These are phyloP conservation scores for Miamiensis avidus DNA, from an alignment of 169 alveolate genomes.

Conservation along the genomic window DNA sequence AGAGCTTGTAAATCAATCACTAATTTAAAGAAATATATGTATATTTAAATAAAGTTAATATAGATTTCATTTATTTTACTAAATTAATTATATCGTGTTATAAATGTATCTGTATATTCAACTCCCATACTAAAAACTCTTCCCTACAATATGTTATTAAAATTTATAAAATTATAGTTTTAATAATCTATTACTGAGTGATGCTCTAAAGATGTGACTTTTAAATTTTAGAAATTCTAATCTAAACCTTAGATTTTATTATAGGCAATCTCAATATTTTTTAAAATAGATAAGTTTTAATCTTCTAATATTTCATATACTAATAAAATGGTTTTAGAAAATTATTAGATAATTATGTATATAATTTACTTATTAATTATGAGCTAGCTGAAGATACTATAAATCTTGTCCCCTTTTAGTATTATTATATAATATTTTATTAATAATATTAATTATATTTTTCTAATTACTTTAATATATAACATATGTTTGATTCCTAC, in stretches of 20 bases:
- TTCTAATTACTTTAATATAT: not conserved
- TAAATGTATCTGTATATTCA: not conserved
- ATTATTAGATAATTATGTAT: too few species aligned
- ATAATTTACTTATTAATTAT: not conserved
- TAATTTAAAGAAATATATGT: too few species aligned
- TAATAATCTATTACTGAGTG: not conserved
- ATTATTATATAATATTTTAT: too few species aligned
- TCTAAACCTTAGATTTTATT: too few species aligned
- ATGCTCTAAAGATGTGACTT: not conserved
- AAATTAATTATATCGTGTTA: too few species aligned
- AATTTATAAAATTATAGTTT: not conserved
- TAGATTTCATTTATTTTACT: not conserved
- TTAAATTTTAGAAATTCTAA: too few species aligned
- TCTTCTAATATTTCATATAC: not conserved
- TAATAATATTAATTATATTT: too few species aligned
- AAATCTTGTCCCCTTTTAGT: not conserved
- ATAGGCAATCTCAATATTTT: too few species aligned
- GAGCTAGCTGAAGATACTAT: not conserved
- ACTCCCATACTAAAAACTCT: not conserved
- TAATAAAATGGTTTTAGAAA: not conserved
- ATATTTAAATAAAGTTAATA: too few species aligned
- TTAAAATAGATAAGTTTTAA: not conserved
- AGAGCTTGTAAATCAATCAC: too few species aligned
- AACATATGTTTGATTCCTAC: not conserved
- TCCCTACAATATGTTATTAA: not conserved